phyloP scores from a whole-genome alignment of 2,329 filamentous ascomycete genomes.

The Epichloe brachyelytri region DNA sequence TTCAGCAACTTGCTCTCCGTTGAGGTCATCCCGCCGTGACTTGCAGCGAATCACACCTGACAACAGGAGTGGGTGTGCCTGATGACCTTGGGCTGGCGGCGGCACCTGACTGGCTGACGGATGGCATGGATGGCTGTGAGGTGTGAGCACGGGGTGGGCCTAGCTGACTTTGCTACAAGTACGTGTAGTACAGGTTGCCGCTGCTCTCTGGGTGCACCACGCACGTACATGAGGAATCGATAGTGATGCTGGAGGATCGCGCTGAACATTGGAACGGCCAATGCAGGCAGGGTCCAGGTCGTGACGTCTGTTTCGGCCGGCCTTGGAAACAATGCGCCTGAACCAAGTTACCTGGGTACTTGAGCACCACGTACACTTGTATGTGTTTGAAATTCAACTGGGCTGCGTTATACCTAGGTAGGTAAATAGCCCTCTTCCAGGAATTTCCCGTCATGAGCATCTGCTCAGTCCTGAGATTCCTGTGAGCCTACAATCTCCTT shows the following conservation, averaged over 20 bases:
- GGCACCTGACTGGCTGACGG: constrained; percentile 14
- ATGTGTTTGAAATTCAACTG: too few species aligned
- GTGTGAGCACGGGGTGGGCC: neutral
- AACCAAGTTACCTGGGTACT: neutral
- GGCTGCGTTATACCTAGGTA: neutral
- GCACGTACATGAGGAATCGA: neutral
- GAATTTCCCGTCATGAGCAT: too few species aligned
- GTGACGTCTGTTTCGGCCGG: too few species aligned
- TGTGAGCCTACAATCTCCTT: too few species aligned
- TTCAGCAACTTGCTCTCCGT: neutral
- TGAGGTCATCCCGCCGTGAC: constrained; percentile 1
- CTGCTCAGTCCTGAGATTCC: too few species aligned
- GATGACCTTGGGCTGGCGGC: constrained; percentile 10
- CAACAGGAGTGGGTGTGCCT: constrained; percentile 10
- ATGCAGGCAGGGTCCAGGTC: neutral
- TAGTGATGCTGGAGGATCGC: too few species aligned
- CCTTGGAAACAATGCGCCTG: too few species aligned
- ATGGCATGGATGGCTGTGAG: constrained; percentile 3
- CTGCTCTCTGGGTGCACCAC: neutral
- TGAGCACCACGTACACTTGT: too few species aligned
- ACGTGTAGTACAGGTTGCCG: neutral
- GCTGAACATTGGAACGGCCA: neutral
- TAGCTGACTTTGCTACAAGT: neutral
- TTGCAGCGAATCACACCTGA: constrained; percentile 6
- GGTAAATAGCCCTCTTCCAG: too few species aligned